Percentiles rank a stretch among this genome's conserved stretches.
Conservation (phyloP, 2,329 filamentous ascomycete genomes). For the Sporothrix protearum region DNA sequence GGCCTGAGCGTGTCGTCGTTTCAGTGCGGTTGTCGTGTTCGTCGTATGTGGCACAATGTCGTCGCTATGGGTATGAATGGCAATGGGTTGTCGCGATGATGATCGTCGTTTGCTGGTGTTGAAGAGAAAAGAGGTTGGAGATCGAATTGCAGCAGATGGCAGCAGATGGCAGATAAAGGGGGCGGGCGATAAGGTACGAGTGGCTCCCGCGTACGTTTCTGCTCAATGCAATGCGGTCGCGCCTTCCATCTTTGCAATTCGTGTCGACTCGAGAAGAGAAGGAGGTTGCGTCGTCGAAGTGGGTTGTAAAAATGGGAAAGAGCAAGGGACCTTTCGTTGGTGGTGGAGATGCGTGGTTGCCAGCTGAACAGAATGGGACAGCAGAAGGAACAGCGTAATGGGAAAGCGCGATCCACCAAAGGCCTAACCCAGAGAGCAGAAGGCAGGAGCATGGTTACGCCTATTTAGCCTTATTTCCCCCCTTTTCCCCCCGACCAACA, state of each 20-base stretch:
- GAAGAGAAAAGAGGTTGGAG: background rate
- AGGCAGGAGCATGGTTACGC: background rate
- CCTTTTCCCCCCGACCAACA: background rate
- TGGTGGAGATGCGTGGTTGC: background rate
- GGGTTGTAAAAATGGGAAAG: background rate
- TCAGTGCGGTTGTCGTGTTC: background rate
- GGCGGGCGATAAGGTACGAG: background rate
- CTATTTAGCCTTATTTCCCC: background rate
- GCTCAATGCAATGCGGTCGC: constrained; percentile 3
- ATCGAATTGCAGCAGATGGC: background rate
- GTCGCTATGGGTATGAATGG: background rate
- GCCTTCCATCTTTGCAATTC: constrained; percentile 19
- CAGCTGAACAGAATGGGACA: constrained; percentile 5
- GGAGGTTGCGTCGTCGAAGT: background rate
- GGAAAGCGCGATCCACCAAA: constrained; percentile 22
- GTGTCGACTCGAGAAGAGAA: background rate
- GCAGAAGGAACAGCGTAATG: background rate
- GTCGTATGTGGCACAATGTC: background rate
- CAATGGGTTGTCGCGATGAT: background rate
- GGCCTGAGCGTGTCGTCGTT: background rate
- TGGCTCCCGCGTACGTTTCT: constrained; percentile 4
- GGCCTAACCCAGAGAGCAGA: background rate
- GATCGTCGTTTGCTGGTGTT: background rate
- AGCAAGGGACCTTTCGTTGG: background rate
- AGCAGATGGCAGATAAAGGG: background rate